Evolutionary conservation across 2,329 filamentous ascomycete species (phyloP).

Genomic region (Colletotrichum sp.): DNA sequence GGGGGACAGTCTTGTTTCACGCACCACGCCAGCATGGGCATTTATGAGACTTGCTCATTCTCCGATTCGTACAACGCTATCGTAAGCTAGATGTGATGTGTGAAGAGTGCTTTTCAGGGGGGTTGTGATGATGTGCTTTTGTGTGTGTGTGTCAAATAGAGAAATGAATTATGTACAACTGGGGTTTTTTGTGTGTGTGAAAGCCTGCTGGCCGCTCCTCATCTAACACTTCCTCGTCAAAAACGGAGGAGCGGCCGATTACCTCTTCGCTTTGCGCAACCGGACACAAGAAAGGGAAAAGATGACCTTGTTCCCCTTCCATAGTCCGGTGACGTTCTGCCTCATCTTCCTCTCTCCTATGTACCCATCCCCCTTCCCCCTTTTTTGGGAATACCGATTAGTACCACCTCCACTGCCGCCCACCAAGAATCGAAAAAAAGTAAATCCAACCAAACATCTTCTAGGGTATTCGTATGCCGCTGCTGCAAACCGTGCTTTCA

Average conservation of each 20-base stretch:
- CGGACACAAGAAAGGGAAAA: background rate
- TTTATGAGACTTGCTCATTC: slow-evolving; percentile 17
- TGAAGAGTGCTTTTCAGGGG: background rate
- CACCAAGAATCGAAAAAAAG: slow-evolving; percentile 9
- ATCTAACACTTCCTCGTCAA: background rate
- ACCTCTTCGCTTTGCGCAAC: background rate
- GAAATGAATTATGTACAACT: slow-evolving; percentile 20
- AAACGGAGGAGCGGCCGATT: background rate
- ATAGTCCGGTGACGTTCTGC: background rate
- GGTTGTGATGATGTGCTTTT: background rate
- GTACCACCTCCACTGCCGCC: background rate
- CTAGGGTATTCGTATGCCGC: slow-evolving; percentile 19
- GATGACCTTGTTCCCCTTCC: background rate
- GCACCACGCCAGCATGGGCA: background rate
- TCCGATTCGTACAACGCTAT: background rate
- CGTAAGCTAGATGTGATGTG: background rate
- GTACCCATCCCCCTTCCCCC: background rate
- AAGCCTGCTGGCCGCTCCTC: background rate
- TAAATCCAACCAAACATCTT: background rate
- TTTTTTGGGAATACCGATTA: background rate
- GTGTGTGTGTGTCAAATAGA: background rate
- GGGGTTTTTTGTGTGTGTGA: background rate
- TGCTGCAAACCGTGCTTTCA: background rate
- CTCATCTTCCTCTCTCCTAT: background rate
- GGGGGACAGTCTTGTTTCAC: background rate